phyloP scores from a whole-genome alignment of 768 basidiomycete species.

The Leccinum subtestaceum region DNA sequence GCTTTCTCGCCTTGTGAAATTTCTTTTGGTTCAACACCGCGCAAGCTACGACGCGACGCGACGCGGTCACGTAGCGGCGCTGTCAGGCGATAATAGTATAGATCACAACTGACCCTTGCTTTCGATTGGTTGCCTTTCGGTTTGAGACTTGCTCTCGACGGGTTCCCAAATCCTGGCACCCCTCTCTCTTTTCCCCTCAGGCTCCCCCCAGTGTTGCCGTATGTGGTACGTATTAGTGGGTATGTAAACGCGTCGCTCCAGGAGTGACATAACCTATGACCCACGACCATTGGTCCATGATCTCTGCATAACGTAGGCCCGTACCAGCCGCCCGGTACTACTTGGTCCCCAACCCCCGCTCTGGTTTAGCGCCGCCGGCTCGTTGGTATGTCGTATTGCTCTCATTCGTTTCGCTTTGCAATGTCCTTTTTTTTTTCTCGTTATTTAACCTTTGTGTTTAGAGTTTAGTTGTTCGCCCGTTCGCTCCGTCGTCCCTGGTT shows the following conservation, averaged over 20 bases:
- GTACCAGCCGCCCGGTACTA: neutral
- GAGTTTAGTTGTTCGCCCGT: neutral
- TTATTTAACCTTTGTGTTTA: neutral
- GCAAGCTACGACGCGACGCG: conserved; percentile 8
- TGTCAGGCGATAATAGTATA: neutral
- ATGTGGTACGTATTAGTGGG: neutral
- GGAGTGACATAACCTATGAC: neutral
- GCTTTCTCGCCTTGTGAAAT: neutral
- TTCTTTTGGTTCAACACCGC: neutral
- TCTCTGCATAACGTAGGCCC: neutral
- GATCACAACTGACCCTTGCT: neutral
- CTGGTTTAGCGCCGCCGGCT: conserved; percentile 7
- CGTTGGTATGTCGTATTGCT: neutral
- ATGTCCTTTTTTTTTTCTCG: neutral
- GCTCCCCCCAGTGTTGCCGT: neutral
- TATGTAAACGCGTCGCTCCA: neutral
- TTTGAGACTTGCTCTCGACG: neutral
- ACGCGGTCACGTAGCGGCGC: neutral
- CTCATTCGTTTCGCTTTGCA: neutral
- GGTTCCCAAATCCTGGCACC: neutral
- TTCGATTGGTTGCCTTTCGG: neutral
- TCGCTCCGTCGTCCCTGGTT: conserved; percentile 6
- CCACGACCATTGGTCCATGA: neutral
- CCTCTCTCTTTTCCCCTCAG: neutral
- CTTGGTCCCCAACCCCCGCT: neutral